Conservation (phyloP, 1,139 yeast genomes). For the Ashbya aceris region DNA sequence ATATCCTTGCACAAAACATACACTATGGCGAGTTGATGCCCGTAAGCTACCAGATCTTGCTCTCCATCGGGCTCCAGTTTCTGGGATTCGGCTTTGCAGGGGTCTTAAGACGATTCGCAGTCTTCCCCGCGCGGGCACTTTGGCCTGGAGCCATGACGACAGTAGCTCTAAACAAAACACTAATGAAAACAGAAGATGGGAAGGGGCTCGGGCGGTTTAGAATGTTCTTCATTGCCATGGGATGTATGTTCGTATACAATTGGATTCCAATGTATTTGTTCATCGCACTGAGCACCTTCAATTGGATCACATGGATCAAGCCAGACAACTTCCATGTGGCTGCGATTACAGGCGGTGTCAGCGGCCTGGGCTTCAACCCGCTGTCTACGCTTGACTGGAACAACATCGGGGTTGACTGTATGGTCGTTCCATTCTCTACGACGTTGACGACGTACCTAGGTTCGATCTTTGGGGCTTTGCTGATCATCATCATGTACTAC, state of each 20-base stretch:
- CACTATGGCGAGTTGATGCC: conserved; percentile 37
- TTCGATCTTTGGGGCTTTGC: conserved; percentile 34
- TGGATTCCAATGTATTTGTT: conserved; percentile 45
- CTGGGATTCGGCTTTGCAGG: conserved; percentile 62
- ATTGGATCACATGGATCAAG: conserved; percentile 57
- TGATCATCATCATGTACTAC: conserved; percentile 39
- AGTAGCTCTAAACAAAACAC: conserved; percentile 48
- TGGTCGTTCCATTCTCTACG: conserved; percentile 38
- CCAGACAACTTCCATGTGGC: conserved; percentile 48
- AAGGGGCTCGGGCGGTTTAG: conserved; percentile 41
- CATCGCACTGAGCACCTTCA: conserved; percentile 33
- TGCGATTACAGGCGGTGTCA: conserved; percentile 41
- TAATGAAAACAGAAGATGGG: conserved; percentile 35
- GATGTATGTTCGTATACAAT: conserved; percentile 39
- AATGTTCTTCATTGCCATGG: conserved; percentile 36
- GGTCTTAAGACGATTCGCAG: conserved; percentile 43
- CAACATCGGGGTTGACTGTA: not conserved
- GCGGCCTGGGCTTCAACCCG: conserved; percentile 51
- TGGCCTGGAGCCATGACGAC: conserved; percentile 53
- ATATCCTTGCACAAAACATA: conserved; percentile 38
- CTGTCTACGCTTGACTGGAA: conserved; percentile 45
- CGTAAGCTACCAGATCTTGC: conserved; percentile 42
- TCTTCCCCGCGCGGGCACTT: conserved; percentile 46
- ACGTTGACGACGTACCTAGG: conserved; percentile 38
- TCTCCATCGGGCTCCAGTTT: conserved; percentile 46